Evolutionary conservation across 768 basidiomycete genomes (phyloP).

Genomic region (Pseudohyphozyma bogoriensis): DNA sequence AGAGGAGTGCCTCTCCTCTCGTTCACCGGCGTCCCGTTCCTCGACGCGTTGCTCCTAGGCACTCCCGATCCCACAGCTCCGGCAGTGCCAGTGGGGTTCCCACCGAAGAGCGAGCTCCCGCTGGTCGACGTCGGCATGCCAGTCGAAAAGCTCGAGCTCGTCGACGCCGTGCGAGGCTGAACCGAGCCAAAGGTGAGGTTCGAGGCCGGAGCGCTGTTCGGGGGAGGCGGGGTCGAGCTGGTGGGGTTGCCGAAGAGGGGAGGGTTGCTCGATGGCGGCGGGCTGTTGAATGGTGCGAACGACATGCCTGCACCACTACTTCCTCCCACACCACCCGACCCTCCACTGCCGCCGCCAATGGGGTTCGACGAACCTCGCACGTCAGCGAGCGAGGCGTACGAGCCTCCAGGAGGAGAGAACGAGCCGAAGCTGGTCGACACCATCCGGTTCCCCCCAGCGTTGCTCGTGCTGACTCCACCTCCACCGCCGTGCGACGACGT

Average conservation of each 20-base stretch:
- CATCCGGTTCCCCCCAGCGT: no score
- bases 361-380: not conserved
- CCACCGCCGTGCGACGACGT: not conserved
- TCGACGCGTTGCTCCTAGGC: not conserved
- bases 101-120: conserved; percentile 1
- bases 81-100: not conserved
- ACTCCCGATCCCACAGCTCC: not conserved
- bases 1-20: conserved; percentile 2
- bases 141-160: no score
- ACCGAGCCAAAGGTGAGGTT: not conserved
- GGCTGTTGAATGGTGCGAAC: conserved; percentile 3
- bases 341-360: not conserved
- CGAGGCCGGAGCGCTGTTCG: not conserved
- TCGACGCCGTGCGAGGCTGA: no score
- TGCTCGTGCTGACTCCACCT: not conserved
- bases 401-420: not conserved
- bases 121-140: no score
- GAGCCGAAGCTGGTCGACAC: not conserved
- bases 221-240: not conserved
- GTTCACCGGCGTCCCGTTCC: not conserved
- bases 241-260: not conserved
- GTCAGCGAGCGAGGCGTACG: not conserved
- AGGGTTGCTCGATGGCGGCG: not conserved
- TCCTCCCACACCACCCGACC: not conserved
- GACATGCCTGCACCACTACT: not conserved